phyloP scores from a whole-genome alignment of 306 rosid species.

The Fragaria vesca region DNA sequence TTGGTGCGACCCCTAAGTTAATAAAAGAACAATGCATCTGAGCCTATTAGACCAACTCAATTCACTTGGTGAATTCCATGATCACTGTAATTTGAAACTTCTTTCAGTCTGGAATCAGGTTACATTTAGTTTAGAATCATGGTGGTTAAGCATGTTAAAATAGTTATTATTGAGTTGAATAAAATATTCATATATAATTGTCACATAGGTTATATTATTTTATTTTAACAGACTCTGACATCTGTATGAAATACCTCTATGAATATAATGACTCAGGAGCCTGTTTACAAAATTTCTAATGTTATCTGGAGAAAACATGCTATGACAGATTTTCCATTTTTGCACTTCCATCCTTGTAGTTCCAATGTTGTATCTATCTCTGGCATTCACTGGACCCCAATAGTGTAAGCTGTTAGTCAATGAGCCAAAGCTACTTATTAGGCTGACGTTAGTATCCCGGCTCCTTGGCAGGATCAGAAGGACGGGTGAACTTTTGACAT shows the following conservation, averaged over 20 bases:
- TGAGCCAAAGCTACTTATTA: not conserved
- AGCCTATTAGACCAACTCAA: not conserved
- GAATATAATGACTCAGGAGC: not conserved
- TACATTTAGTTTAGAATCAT: not conserved
- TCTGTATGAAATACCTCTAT: not conserved
- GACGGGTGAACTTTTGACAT: conserved; percentile 81
- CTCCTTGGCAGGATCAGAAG: conserved; percentile 62
- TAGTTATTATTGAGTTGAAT: not conserved
- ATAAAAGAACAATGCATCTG: not conserved
- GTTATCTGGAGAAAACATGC: not conserved
- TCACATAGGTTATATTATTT: not conserved
- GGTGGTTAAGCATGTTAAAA: not conserved
- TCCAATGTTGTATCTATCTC: not conserved
- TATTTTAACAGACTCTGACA: not conserved
- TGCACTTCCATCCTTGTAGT: not conserved
- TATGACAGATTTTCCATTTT: not conserved
- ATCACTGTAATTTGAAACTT: not conserved
- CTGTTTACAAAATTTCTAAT: not conserved
- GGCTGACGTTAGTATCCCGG: conserved; percentile 9
- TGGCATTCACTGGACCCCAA: not conserved
- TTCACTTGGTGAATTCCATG: not conserved
- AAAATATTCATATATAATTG: not conserved
- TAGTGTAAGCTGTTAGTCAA: not conserved
- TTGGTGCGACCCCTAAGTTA: not conserved
- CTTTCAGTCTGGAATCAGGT: not conserved